These are phyloP conservation scores for Mycena capillaripes DNA, from an alignment of 768 basidiomycete genomes.

Conservation along the genomic window DNA sequence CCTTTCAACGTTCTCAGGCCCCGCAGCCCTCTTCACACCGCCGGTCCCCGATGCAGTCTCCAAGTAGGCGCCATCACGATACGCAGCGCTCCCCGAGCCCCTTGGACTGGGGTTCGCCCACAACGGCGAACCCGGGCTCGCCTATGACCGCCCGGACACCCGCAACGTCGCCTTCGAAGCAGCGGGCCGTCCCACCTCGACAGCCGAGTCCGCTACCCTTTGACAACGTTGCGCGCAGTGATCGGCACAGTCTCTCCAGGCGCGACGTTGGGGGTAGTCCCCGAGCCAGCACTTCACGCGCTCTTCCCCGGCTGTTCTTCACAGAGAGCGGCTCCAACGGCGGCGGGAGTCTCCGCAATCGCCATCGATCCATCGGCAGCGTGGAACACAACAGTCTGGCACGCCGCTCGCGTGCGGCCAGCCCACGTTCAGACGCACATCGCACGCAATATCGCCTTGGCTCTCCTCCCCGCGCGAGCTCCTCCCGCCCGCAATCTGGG, in stretches of 20 bases:
- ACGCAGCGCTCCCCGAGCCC: slow-evolving; percentile 21
- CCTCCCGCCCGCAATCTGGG: not conserved
- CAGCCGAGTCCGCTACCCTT: not conserved
- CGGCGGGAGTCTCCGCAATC: not conserved
- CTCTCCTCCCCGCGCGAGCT: slow-evolving; percentile 7
- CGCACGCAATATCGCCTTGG: slow-evolving; percentile 1
- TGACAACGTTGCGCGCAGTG: not conserved
- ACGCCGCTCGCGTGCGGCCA: slow-evolving; percentile 33
- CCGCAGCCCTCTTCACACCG: not conserved
- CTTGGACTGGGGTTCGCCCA: slow-evolving; percentile 33
- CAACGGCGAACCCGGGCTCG: not conserved
- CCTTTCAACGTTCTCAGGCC: not conserved
- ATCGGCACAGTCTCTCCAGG: not conserved
- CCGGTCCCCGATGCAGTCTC: not conserved
- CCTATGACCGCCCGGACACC: not conserved
- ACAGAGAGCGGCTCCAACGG: not conserved
- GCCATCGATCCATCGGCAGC: slow-evolving; percentile 16
- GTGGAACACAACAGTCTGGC: slow-evolving; percentile 1
- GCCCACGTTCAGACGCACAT: slow-evolving; percentile 13
- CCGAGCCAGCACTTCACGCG: not conserved
- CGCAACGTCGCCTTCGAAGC: not conserved
- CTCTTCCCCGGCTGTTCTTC: slow-evolving; percentile 2
- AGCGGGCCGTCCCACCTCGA: not conserved
- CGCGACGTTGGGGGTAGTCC: not conserved
- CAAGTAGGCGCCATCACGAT: not conserved